A percentile compares a stretch with the other conserved stretches of the same genome.
Evolutionary conservation across 345 rosid species (phyloP).

Genomic region (Eucalyptus leucophloia): DNA sequence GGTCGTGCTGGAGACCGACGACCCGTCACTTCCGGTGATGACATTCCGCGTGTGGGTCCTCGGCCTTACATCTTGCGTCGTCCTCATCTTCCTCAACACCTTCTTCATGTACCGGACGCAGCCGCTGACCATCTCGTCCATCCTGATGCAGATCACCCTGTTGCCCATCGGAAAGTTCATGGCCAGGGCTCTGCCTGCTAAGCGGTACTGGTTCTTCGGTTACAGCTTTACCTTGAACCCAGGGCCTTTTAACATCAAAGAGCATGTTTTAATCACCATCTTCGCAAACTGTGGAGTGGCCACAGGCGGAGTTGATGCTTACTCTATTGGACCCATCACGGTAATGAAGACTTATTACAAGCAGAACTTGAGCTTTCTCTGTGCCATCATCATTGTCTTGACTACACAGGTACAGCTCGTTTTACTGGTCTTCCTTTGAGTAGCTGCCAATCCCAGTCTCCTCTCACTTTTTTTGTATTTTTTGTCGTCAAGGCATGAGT

Average conservation of each 20-base stretch:
- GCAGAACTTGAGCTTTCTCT: conserved; percentile 65
- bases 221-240: conserved; percentile 57
- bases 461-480: neutral
- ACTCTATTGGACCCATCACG: conserved; percentile 86
- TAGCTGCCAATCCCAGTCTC: neutral
- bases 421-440: neutral
- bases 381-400: conserved; percentile 68
- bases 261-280: conserved; percentile 91
- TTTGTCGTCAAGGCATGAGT: neutral
- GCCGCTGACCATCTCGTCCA: conserved; percentile 77
- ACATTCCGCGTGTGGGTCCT: conserved; percentile 94
- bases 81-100: conserved; percentile 86
- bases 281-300: conserved; percentile 86
- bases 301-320: conserved; percentile 81
- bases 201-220: conserved; percentile 17
- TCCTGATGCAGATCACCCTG: conserved; percentile 83
- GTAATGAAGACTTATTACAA: conserved; percentile 91
- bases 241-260: conserved; percentile 90
- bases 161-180: conserved; percentile 85
- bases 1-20: conserved; percentile 84
- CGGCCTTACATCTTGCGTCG: conserved; percentile 49
- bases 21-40: conserved; percentile 70
- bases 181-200: conserved; percentile 60
- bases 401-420: conserved; percentile 56
- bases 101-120: conserved; percentile 94